These are phyloP conservation scores for Chenopodium formosanum DNA, from an alignment of 148 eudicot species.

Conservation along the genomic window DNA sequence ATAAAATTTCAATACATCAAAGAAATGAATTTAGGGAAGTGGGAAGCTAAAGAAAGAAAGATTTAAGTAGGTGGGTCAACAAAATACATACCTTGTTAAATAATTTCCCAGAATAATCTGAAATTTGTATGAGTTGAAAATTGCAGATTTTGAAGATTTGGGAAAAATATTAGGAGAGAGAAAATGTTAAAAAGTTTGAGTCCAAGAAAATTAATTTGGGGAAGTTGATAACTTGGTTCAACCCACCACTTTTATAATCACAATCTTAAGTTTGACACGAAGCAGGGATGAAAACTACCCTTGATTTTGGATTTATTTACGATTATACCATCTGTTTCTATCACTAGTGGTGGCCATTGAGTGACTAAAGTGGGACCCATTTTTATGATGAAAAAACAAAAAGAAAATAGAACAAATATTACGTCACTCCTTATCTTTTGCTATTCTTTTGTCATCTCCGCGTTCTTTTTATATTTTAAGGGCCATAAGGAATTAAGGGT, in stretches of 20 bases:
- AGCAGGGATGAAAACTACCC: not conserved
- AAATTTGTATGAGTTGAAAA: not conserved
- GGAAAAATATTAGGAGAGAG: not conserved
- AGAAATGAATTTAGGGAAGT: not conserved
- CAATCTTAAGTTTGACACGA: not conserved
- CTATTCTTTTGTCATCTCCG: not conserved
- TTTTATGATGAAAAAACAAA: not conserved
- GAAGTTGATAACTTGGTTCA: slow-evolving; percentile 8
- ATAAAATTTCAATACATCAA: no score
- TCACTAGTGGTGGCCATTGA: not conserved
- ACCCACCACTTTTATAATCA: slow-evolving; percentile 10
- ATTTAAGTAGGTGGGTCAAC: not conserved
- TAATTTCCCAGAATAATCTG: no score
- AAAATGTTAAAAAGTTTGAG: not conserved
- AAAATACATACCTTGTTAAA: not conserved
- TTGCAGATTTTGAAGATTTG: not conserved
- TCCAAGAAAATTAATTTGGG: not conserved
- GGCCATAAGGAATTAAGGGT: no score
- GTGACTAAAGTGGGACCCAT: not conserved
- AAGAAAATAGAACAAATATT: not conserved
- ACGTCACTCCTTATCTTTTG: not conserved
- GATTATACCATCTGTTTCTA: not conserved
- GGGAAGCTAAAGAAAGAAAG: not conserved
- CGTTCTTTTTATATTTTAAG: not conserved
- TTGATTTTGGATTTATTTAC: not conserved